These are phyloP conservation scores for Lactuca sativa DNA, from an alignment of 129 eudicot genomes.

Conservation along the genomic window DNA sequence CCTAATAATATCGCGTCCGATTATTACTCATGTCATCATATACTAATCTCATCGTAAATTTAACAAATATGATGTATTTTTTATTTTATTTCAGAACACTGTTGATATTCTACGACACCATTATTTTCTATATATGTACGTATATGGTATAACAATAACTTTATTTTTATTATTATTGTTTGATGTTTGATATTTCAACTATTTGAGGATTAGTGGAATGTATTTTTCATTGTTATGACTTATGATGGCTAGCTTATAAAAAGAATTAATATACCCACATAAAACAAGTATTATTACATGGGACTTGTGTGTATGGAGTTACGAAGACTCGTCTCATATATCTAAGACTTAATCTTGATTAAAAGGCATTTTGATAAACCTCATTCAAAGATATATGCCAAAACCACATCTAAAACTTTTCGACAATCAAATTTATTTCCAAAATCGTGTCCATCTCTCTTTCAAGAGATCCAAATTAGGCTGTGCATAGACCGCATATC, in stretches of 20 bases:
- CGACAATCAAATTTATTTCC: not conserved
- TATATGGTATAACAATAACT: no score
- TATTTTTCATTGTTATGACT: not conserved
- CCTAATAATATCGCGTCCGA: no score
- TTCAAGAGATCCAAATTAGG: not conserved
- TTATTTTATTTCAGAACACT: no score
- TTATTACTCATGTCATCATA: no score
- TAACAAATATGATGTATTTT: no score
- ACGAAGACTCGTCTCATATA: not conserved
- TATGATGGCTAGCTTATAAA: not conserved
- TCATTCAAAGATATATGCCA: not conserved
- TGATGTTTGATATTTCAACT: not conserved
- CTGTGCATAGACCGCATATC: constrained; percentile 3
- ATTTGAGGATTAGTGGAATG: not conserved
- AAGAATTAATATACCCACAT: not conserved
- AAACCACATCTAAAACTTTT: not conserved
- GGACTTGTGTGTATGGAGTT: not conserved
- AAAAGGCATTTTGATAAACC: not conserved
- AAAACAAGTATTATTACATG: not conserved
- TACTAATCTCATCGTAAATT: no score
- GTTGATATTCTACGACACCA: no score
- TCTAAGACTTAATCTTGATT: not conserved
- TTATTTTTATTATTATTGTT: not conserved
- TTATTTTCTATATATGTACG: no score
- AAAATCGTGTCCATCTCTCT: constrained; percentile 7